Percentiles rank a stretch among this genome's conserved stretches.
Conservation (phyloP, 441 rosid species). For the Pelargonium myrrhifolium region DNA sequence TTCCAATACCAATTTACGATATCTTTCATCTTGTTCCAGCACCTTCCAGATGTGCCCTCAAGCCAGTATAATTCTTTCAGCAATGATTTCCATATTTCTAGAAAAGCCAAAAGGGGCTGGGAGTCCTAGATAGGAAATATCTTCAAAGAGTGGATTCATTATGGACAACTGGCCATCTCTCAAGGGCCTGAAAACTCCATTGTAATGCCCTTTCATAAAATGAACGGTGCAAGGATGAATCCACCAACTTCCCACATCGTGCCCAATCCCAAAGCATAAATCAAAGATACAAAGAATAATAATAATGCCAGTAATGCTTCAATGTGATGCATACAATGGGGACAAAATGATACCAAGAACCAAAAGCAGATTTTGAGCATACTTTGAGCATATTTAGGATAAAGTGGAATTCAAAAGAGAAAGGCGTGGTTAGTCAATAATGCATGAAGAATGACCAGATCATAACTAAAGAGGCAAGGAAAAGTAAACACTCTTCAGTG, state of each 20-base stretch:
- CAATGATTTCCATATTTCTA: constrained; percentile 3
- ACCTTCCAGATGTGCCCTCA: too few relatives aligned
- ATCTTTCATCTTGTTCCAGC: too few relatives aligned
- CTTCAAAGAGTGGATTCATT: background rate
- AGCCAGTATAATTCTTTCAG: background rate
- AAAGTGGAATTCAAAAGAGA: background rate
- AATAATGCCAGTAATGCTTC: background rate
- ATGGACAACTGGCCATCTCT: background rate
- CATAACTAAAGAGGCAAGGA: background rate
- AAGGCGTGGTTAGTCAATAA: background rate
- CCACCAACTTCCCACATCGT: background rate
- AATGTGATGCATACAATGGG: background rate
- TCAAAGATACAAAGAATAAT: background rate
- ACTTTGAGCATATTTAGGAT: background rate
- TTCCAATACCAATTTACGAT: too few relatives aligned
- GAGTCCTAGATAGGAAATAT: background rate
- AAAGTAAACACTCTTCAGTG: background rate
- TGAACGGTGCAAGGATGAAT: background rate
- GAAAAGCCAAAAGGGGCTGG: background rate
- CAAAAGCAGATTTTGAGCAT: background rate
- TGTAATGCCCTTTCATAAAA: background rate
- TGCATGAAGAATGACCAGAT: constrained; percentile 1
- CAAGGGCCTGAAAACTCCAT: background rate
- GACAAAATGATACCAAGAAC: background rate
- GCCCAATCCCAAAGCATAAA: background rate